Percentiles rank a stretch among this genome's conserved stretches.
Evolutionary conservation across 129 eudicot genomes (phyloP).

Genomic region (Tagetes erecta): DNA sequence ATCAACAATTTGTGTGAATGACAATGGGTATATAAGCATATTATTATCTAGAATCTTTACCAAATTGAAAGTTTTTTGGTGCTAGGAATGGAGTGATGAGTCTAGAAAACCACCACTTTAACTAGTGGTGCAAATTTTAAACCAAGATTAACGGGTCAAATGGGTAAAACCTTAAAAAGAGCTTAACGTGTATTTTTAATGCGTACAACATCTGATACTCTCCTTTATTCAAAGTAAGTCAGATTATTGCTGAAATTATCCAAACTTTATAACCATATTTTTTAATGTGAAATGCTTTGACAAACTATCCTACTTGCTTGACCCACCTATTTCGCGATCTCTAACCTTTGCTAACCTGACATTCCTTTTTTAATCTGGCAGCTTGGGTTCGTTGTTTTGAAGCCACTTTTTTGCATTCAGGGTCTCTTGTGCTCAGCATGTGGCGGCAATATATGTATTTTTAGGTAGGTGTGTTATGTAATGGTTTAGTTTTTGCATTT

Average conservation of each 20-base stretch:
- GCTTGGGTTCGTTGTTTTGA: not conserved
- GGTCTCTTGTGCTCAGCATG: conserved; percentile 8
- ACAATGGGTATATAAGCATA: not conserved
- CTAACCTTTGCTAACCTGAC: not conserved
- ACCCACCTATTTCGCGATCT: not conserved
- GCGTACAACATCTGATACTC: not conserved
- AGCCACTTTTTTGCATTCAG: not conserved
- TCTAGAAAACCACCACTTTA: not conserved
- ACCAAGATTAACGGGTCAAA: no score
- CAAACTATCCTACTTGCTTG: not conserved
- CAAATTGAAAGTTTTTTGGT: not conserved
- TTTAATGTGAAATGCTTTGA: not conserved
- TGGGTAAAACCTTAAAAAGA: no score
- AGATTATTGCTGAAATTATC: not conserved
- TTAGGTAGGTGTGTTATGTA: not conserved
- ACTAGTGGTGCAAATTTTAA: not conserved
- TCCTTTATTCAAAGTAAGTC: not conserved
- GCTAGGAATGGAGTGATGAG: no score
- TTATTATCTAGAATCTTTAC: conserved; percentile 5
- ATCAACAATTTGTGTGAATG: not conserved
- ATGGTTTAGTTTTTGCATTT: conserved; percentile 14
- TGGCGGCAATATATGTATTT: conserved; percentile 4
- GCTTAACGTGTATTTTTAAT: conserved; percentile 4
- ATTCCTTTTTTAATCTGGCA: not conserved
- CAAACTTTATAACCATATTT: not conserved